These are phyloP conservation scores for Radiomyces spectabilis DNA, from an alignment of 192 early-diverging fungal species.

Conservation along the genomic window DNA sequence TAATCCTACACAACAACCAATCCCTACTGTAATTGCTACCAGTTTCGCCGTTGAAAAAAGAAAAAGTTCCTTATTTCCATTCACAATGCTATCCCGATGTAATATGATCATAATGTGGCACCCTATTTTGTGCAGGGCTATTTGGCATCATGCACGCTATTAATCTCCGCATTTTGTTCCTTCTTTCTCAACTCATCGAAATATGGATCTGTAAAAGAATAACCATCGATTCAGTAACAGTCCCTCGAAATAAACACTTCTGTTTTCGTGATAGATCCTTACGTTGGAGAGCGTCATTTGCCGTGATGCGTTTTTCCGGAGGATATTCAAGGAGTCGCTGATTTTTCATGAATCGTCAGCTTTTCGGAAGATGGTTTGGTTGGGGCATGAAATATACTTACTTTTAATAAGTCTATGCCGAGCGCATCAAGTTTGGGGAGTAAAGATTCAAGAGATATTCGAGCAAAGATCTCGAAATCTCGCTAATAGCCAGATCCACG, in stretches of 20 bases:
- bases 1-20: too few relatives aligned
- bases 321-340: slow-evolving; percentile 62
- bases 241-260: not conserved
- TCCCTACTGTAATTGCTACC: not conserved
- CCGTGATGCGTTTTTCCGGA: slow-evolving; percentile 74
- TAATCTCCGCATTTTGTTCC: slow-evolving; percentile 11
- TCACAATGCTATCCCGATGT: not conserved
- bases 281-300: slow-evolving; percentile 62
- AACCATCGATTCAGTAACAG: not conserved
- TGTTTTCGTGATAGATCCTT: not conserved
- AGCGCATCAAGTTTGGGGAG: slow-evolving; percentile 76
- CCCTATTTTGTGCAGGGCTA: too few relatives aligned
- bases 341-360: too few relatives aligned
- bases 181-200: slow-evolving; percentile 30
- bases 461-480: slow-evolving; percentile 71
- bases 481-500: slow-evolving; percentile 14
- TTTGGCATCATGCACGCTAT: too few relatives aligned
- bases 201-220: slow-evolving; percentile 21
- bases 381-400: too few relatives aligned
- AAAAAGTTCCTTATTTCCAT: not conserved
- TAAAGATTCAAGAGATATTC: slow-evolving; percentile 62
- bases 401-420: slow-evolving; percentile 82
- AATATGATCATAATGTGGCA: too few relatives aligned
- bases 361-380: too few relatives aligned
- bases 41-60: not conserved